phyloP scores from a whole-genome alignment of 495 filamentous ascomycete species.

The Podospora pseudopauciseta region DNA sequence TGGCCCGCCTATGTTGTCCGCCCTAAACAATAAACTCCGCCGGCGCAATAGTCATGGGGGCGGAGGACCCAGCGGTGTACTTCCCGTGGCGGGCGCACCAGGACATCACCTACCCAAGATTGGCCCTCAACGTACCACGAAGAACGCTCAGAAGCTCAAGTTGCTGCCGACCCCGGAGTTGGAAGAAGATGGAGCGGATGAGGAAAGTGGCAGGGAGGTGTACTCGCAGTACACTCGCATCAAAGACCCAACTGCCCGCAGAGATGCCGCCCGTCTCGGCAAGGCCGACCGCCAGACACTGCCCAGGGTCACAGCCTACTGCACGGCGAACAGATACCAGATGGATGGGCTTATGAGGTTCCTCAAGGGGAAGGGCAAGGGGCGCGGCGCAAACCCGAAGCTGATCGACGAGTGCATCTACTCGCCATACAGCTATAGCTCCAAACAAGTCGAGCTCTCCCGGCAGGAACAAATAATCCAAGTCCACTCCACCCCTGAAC shows the following conservation, averaged over 20 bases:
- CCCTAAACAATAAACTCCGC: conserved; percentile 81
- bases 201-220: conserved; percentile 90
- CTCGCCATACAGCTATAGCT: conserved; percentile 75
- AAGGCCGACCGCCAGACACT: conserved; percentile 87
- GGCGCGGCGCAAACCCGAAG: conserved; percentile 77
- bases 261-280: conserved; percentile 88
- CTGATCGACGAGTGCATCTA: conserved; percentile 96
- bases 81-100: conserved; percentile 52
- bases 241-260: conserved; percentile 88
- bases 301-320: conserved; percentile 92
- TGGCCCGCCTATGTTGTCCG: conserved; percentile 69
- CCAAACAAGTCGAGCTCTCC: conserved; percentile 32
- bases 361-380: conserved; percentile 73
- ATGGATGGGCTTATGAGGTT: conserved; percentile 84
- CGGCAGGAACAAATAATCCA: conserved; percentile 31
- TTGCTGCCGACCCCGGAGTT: conserved; percentile 85
- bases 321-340: conserved; percentile 85
- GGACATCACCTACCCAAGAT: conserved; percentile 64
- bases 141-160: conserved; percentile 94
- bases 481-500: conserved; percentile 55
- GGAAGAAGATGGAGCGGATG: conserved; percentile 69
- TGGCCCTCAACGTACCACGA: conserved; percentile 89
- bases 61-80: conserved; percentile 13
- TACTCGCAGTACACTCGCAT: conserved; percentile 92
- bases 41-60: conserved; percentile 74